Evolutionary conservation across 2,329 filamentous ascomycete species (phyloP).

Genomic region (Lithohypha guttulata): DNA sequence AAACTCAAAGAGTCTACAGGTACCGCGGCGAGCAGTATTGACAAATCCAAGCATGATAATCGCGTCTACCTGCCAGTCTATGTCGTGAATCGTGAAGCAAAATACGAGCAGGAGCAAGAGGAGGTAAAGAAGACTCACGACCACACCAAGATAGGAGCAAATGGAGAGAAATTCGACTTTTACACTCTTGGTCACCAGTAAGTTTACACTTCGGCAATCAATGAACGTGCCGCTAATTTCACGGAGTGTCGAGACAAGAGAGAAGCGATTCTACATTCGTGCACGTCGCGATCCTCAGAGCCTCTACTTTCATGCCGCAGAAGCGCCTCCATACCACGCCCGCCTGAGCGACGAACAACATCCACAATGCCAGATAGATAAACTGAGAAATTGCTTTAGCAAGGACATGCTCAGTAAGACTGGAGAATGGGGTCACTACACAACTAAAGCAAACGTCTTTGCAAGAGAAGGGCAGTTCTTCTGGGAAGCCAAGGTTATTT

Average conservation of each 20-base stretch:
- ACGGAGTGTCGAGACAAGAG: conserved; percentile 21
- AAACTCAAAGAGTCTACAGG: conserved; percentile 20
- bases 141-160: conserved; percentile 16
- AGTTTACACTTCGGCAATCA: background rate
- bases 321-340: conserved; percentile 70
- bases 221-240: background rate
- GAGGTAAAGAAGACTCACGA: conserved; percentile 20
- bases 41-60: conserved; percentile 17
- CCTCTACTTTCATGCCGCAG: conserved; percentile 42
- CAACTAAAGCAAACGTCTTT: conserved; percentile 76
- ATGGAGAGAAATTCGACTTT: conserved; percentile 21
- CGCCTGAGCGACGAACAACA: conserved; percentile 83
- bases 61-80: conserved; percentile 18
- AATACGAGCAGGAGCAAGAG: conserved; percentile 21
- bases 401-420: conserved; percentile 65
- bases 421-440: conserved; percentile 71
- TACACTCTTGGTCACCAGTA: conserved; percentile 21
- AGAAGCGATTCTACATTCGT: conserved; percentile 21
- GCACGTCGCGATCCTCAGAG: conserved; percentile 20
- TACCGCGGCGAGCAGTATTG: conserved; percentile 10
- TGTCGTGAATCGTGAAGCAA: conserved; percentile 20
- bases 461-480: conserved; percentile 84
- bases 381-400: conserved; percentile 69
- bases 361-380: conserved; percentile 43
- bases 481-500: conserved; percentile 81